These are phyloP conservation scores for Ustanciosporium gigantosporum DNA, from an alignment of 1,284 basidiomycete species.

Conservation along the genomic window DNA sequence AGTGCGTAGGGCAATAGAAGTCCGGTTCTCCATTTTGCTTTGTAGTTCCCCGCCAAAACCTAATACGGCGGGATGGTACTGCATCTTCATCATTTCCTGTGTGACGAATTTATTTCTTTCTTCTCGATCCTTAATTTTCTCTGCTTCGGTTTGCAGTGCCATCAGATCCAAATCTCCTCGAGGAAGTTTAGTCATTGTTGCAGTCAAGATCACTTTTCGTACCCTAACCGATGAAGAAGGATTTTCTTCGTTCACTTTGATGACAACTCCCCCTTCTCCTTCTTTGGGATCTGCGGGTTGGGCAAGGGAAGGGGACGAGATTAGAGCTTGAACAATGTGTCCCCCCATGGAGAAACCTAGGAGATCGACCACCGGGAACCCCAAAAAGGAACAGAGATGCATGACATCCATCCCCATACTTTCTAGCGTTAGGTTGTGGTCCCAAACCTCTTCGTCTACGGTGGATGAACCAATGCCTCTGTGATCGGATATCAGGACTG, in stretches of 20 bases:
- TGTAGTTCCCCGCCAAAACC: constrained; percentile 2
- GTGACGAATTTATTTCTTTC: constrained; percentile 33
- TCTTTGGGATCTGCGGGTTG: not conserved
- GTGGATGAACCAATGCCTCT: constrained; percentile 51
- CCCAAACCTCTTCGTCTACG: constrained; percentile 28
- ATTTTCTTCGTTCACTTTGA: constrained; percentile 3
- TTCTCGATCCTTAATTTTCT: constrained; percentile 8
- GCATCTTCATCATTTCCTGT: constrained; percentile 37
- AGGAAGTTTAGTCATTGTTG: constrained; percentile 56
- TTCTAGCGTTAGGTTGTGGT: constrained; percentile 42
- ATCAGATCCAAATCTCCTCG: constrained; percentile 32
- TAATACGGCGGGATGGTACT: constrained; percentile 48
- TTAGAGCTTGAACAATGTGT: constrained; percentile 47
- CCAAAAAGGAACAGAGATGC: constrained; percentile 29
- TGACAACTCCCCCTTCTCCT: not conserved
- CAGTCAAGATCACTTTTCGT: constrained; percentile 37
- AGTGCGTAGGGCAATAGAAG: constrained; percentile 15
- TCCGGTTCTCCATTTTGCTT: constrained; percentile 12
- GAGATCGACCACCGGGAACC: constrained; percentile 28
- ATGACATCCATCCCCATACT: constrained; percentile 50
- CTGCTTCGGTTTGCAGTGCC: constrained; percentile 13
- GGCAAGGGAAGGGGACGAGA: constrained; percentile 12
- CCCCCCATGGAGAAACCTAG: constrained; percentile 59
- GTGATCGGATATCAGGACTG: constrained; percentile 52
- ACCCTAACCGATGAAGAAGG: constrained; percentile 37